phyloP scores from a whole-genome alignment of 768 basidiomycete species.

The Auricularia cornea region DNA sequence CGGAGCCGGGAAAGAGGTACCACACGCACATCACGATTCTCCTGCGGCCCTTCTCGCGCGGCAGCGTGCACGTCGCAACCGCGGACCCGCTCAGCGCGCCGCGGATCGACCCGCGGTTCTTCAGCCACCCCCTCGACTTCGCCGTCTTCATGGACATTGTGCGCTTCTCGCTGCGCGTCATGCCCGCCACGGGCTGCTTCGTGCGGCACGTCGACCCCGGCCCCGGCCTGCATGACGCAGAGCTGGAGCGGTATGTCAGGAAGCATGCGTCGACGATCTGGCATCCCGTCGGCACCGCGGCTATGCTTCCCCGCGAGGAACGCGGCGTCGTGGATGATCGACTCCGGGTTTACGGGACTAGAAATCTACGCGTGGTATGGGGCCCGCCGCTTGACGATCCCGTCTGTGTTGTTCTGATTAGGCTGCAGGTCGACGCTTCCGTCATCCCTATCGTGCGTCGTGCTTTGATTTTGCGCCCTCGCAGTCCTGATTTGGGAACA shows the following conservation, averaged over 20 bases:
- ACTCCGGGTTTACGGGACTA: slow-evolving; percentile 12
- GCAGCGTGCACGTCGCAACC: slow-evolving; percentile 38
- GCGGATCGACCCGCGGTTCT: slow-evolving; percentile 38
- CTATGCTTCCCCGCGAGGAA: slow-evolving; percentile 7
- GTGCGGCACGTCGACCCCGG: not conserved
- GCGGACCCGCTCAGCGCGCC: slow-evolving; percentile 34
- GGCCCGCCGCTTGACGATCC: not conserved
- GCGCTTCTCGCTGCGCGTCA: not conserved
- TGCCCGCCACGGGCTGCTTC: not conserved
- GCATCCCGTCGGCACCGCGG: slow-evolving; percentile 3
- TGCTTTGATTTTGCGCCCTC: not conserved
- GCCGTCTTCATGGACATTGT: slow-evolving; percentile 14
- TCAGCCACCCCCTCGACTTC: slow-evolving; percentile 18
- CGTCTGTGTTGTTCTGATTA: not conserved
- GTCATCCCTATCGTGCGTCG: not conserved
- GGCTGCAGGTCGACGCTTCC: not conserved
- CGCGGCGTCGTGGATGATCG: slow-evolving; percentile 13
- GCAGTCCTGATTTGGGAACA: not conserved
- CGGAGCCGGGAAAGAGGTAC: slow-evolving; percentile 25
- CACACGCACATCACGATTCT: slow-evolving; percentile 28
- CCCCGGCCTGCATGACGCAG: not conserved
- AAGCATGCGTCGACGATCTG: not conserved
- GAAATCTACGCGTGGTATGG: slow-evolving; percentile 14
- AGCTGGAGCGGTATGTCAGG: not conserved
- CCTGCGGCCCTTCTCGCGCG: slow-evolving; percentile 40